phyloP scores from a whole-genome alignment of 2,329 filamentous ascomycete species.

The Neoarthrinium moseri region DNA sequence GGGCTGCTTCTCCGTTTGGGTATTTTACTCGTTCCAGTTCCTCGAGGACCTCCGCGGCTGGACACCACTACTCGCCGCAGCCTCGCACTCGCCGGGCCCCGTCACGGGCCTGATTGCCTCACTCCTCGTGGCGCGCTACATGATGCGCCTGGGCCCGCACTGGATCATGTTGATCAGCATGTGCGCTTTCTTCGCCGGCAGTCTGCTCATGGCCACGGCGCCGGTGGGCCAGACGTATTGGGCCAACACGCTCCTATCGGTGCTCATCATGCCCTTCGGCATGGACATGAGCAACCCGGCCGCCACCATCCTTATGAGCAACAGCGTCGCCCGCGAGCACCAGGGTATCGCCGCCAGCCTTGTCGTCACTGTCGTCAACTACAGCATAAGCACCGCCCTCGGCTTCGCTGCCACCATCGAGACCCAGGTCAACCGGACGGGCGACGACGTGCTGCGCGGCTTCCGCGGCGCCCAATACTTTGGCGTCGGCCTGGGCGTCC shows the following conservation, averaged over 20 bases:
- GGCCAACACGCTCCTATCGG: constrained; percentile 50
- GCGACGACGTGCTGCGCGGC: background rate
- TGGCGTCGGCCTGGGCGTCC: constrained; percentile 2
- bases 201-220: constrained; percentile 30
- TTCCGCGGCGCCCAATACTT: constrained; percentile 7
- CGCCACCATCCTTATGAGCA: constrained; percentile 48
- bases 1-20: constrained; percentile 43
- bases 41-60: constrained; percentile 36
- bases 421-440: background rate
- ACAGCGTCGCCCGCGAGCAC: constrained; percentile 23
- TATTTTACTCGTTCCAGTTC: constrained; percentile 43
- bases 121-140: constrained; percentile 24
- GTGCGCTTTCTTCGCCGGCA: constrained; percentile 27
- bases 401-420: constrained; percentile 51
- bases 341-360: constrained; percentile 35
- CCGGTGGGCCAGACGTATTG: constrained; percentile 53
- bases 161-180: constrained; percentile 29
- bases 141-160: constrained; percentile 28
- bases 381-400: constrained; percentile 53
- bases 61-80: constrained; percentile 35
- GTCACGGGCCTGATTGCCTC: constrained; percentile 34
- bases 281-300: constrained; percentile 20
- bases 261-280: constrained; percentile 30
- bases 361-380: constrained; percentile 57
- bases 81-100: constrained; percentile 36